Evolutionary conservation across 495 filamentous ascomycete genomes (phyloP), one percentile per base, ranked within the genome.

Genomic region (Copromyces sp.): DNA sequence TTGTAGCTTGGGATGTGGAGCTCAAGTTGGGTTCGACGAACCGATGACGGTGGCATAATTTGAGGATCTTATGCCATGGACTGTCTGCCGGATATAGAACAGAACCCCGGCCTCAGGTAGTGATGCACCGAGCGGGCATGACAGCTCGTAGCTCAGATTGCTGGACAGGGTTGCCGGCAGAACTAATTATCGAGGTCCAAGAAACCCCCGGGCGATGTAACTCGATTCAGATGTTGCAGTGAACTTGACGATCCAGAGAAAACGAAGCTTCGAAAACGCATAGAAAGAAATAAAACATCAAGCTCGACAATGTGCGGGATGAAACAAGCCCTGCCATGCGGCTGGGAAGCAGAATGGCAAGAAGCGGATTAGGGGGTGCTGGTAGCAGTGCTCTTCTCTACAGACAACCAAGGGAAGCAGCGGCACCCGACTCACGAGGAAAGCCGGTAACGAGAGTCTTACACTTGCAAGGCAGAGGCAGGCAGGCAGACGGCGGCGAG

Each of bases 21-120:
- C 76, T 80, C 78, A 73, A 80, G 78, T 79, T 75, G 80, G 80
- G 81, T 82, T 79, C 29, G 83, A 75, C 81, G 80, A 83, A 83
- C 79, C 81, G 79, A 83, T 82, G 81, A 82, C 82, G 79, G 81
- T 82, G 84, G 82, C 84, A 86, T 86, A 86, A 86, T 85, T 83
- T 83, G 84, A 79, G 81, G 82, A 84, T 86, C 84, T 86, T 86
- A 86, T 85, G 84, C 83, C 82, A 86, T 85, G 83, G 83, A 81
- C 75, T 82, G 76, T 78, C 78, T 83, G 79, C 82, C 81, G 82
- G 81, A 85, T 86, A 84, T 84, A 84, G 83, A 83, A 79, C 78
- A 75, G 76, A 78, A 80, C 78, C 82, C 82, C 79, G 78, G 83
- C 81, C 76, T 79, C 79, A 82, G 78, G 80, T 77, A 80, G 81